phyloP scores from a whole-genome alignment of 371 early-diverging fungal genomes.

The Lichtheimia ornata region DNA sequence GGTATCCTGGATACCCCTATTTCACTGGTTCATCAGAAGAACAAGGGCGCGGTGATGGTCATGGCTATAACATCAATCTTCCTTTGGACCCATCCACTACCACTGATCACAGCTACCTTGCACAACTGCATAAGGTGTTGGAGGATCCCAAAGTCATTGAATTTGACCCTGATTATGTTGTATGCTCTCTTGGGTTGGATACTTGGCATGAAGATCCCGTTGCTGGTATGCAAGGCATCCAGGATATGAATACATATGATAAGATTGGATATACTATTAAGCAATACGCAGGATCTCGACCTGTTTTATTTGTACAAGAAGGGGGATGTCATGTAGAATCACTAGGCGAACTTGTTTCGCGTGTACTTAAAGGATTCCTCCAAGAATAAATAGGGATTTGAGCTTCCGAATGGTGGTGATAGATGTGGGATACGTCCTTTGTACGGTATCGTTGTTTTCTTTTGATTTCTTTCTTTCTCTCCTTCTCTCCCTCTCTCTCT shows the following conservation, averaged over 20 bases:
- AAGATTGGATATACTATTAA: slow-evolving; percentile 57
- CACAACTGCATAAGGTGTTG: slow-evolving; percentile 27
- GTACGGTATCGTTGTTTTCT: too few species aligned
- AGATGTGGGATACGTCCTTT: too few species aligned
- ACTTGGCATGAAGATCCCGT: slow-evolving; percentile 68
- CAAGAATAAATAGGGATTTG: neutral
- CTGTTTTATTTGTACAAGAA: slow-evolving; percentile 74
- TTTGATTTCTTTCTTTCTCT: too few species aligned
- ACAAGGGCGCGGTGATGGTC: slow-evolving; percentile 54
- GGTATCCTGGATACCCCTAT: slow-evolving; percentile 48
- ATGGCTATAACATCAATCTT: slow-evolving; percentile 71
- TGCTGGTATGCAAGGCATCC: slow-evolving; percentile 55
- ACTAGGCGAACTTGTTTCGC: slow-evolving; percentile 59
- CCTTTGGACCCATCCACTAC: slow-evolving; percentile 57
- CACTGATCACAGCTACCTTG: slow-evolving; percentile 47
- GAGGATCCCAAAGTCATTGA: slow-evolving; percentile 27
- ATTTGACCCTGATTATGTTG: slow-evolving; percentile 49
- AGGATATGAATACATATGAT: slow-evolving; percentile 43
- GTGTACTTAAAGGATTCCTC: slow-evolving; percentile 58
- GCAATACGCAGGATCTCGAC: slow-evolving; percentile 32
- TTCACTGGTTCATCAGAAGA: slow-evolving; percentile 67
- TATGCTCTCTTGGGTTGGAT: slow-evolving; percentile 62
- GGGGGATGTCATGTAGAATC: slow-evolving; percentile 68
- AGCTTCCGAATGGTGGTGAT: neutral
- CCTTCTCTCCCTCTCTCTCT: neutral